Percentiles rank a stretch among this genome's conserved stretches.
Evolutionary conservation across 2,329 filamentous ascomycete species (phyloP).

Genomic region (Fusarium odoratissimum): DNA sequence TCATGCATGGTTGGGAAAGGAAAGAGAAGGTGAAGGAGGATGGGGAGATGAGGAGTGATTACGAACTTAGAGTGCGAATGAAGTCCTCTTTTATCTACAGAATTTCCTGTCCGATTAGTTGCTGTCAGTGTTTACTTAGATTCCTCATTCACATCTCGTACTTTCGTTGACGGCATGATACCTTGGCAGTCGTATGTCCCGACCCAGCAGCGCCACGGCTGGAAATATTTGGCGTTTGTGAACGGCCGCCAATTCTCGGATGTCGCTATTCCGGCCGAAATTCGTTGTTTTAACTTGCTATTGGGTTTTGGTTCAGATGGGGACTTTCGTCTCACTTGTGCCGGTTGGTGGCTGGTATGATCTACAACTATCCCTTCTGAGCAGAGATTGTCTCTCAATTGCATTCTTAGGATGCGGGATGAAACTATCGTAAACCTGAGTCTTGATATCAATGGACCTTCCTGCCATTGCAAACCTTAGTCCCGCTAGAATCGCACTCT

Average conservation of each 20-base stretch:
- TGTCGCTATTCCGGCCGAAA: not conserved
- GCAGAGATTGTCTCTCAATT: not conserved
- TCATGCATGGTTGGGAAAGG: not conserved
- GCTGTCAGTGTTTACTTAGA: not conserved
- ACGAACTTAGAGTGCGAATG: not conserved
- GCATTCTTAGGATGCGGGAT: not conserved
- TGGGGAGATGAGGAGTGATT: not conserved
- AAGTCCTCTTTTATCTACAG: not conserved
- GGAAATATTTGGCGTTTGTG: not conserved
- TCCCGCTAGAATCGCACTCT: accelerated
- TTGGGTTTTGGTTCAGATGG: not conserved
- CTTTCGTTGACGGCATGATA: too few species aligned
- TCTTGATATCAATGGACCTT: not conserved
- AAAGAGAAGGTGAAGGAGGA: not conserved
- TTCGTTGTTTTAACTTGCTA: not conserved
- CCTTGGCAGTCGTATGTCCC: not conserved
- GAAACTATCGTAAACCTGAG: not conserved
- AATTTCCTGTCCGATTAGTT: not conserved
- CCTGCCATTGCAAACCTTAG: not conserved
- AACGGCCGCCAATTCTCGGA: not conserved
- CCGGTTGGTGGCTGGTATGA: not conserved
- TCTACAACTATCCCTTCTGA: not conserved
- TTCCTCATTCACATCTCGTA: not conserved
- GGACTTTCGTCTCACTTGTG: not conserved
- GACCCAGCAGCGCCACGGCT: not conserved